A percentile compares a stretch with the other conserved stretches of the same genome.
These are phyloP conservation scores for Pestalotiopsis sp. DNA, from an alignment of 2,329 filamentous ascomycete genomes.

Conservation along the genomic window DNA sequence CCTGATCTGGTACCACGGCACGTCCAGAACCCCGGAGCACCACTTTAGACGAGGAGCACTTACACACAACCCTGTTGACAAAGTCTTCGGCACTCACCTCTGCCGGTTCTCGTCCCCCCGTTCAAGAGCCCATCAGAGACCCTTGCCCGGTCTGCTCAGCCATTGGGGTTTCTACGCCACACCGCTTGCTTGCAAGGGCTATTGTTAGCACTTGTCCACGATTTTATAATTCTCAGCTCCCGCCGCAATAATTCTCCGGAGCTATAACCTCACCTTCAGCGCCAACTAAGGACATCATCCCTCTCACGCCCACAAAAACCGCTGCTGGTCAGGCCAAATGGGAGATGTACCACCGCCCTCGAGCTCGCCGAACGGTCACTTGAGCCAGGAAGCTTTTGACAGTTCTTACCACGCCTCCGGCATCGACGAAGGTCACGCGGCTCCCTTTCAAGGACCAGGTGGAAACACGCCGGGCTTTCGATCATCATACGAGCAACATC, in stretches of 20 bases:
- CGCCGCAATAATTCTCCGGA: slow-evolving; percentile 1
- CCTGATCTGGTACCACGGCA: background rate
- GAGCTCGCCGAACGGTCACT: slow-evolving; percentile 20
- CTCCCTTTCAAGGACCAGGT: slow-evolving; percentile 18
- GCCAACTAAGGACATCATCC: background rate
- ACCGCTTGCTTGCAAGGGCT: slow-evolving; percentile 10
- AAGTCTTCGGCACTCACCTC: background rate
- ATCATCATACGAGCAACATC: slow-evolving; percentile 33
- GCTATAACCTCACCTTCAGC: slow-evolving; percentile 7
- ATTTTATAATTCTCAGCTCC: slow-evolving; percentile 2
- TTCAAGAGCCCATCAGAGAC: background rate
- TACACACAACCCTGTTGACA: slow-evolving; percentile 4
- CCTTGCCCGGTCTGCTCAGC: slow-evolving; percentile 8
- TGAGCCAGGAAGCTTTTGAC: slow-evolving; percentile 19
- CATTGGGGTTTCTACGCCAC: slow-evolving; percentile 11
- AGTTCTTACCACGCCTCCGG: slow-evolving; percentile 22
- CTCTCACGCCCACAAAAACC: background rate
- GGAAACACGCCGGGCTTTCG: slow-evolving; percentile 27
- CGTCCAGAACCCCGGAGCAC: background rate
- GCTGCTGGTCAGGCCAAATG: slow-evolving; percentile 28
- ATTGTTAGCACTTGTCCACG: slow-evolving; percentile 11
- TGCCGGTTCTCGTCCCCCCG: slow-evolving; percentile 8
- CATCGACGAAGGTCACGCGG: slow-evolving; percentile 23
- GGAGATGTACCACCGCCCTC: slow-evolving; percentile 33
- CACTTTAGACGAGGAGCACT: slow-evolving; percentile 3